Evolutionary conservation across 1,139 yeast species (phyloP), one percentile per base, ranked within the genome.

Genomic region (Suhomyces maxii): DNA sequence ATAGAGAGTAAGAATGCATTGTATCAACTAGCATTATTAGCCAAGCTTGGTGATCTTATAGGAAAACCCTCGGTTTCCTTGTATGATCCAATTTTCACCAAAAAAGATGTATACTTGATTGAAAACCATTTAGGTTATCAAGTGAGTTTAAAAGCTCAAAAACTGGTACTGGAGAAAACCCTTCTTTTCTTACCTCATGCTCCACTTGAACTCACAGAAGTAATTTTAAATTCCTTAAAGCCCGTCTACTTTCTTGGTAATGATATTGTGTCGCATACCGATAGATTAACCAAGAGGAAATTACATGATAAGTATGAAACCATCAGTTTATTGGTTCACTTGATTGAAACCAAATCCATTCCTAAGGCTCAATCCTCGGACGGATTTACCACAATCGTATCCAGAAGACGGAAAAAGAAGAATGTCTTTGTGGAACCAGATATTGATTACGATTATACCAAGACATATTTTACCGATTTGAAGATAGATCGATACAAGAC

Each of bases 181-280:
- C 60, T 85, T 2, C 82, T 69, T 54, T 87, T 80, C 56, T 71
- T 87, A 46, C 95, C 95, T 0, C 96, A 88, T 64, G 91, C 91
- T 0, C 89, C 90, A 0, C 64, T 85, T 36, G 71, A 68, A 7
- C 64, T 87, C 10, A 81, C 87, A 1, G 79, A 83, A 39, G 37
- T 48, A 1, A 54, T 84, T 1, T 52, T 84, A 6, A 61, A 40
- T 1, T 35, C 34, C 0, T 51, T 65, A 6, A 44, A 58, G 14
- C 84, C 83, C 1, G 31, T 18, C 2, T 60, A 63, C 32, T 53
- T 77, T 40, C 60, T 82, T 28, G 82, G 80, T 2, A 82, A 82
- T 52, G 73, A 82, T 54, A 49, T 80, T 5, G 52, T 73, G 0
- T 67, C 71, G 7, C 85, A 82, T 53, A 79, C 84, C 0, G 83